Conservation (phyloP, 371 early-diverging fungal genomes). For the Apophysomyces ossiformis region DNA sequence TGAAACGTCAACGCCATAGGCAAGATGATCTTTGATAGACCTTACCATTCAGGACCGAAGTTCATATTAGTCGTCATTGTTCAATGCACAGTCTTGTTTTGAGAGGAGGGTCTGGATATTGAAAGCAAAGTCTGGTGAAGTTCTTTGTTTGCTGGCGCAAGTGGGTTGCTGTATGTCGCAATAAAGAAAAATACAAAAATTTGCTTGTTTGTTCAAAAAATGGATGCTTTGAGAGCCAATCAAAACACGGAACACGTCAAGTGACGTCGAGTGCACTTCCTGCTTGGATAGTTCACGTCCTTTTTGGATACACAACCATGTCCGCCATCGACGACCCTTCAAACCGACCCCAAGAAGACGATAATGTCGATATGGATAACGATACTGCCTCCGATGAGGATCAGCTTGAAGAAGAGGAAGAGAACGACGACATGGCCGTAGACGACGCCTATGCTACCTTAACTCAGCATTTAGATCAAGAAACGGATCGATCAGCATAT, state of each 20-base stretch:
- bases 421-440: conserved; percentile 12
- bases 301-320: not conserved
- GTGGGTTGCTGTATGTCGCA: conserved; percentile 16
- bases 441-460: conserved; percentile 15
- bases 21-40: not conserved
- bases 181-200: conserved; percentile 18
- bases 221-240: conserved; percentile 6
- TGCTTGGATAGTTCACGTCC: not conserved
- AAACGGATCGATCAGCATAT: conserved; percentile 32
- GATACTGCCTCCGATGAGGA: not conserved
- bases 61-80: conserved; percentile 80
- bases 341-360: not conserved
- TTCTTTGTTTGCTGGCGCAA: conserved; percentile 8
- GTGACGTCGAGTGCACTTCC: not conserved
- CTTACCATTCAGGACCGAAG: conserved; percentile 85
- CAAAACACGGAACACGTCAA: not conserved
- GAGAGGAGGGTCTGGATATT: not conserved
- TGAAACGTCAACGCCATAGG: not conserved
- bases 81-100: conserved; percentile 14
- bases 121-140: conserved; percentile 10
- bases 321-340: not conserved
- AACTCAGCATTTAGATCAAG: conserved; percentile 21
- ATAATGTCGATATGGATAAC: not conserved
- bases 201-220: conserved; percentile 11
- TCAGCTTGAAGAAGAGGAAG: conserved; percentile 10